A percentile compares a stretch with the other conserved stretches of the same genome.
These are phyloP conservation scores for Diplodia intermedia DNA, from an alignment of 2,329 filamentous ascomycete genomes.

Conservation along the genomic window DNA sequence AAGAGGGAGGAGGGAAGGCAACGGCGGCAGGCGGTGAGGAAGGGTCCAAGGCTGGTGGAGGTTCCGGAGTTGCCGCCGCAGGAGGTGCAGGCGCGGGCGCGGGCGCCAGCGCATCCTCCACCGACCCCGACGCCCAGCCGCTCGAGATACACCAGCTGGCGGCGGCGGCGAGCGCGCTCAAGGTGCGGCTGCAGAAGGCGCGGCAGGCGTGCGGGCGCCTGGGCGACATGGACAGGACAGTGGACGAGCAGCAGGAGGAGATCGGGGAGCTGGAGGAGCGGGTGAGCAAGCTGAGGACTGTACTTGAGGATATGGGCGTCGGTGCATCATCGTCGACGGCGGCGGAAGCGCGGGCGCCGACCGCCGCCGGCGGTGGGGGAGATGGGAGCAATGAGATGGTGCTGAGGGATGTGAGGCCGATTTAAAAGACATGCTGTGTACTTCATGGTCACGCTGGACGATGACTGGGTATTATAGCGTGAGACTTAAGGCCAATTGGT, in stretches of 20 bases:
- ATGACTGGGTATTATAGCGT: not conserved
- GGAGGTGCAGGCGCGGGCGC: constrained; percentile 13
- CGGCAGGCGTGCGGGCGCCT: constrained; percentile 68
- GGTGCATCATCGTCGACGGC: not conserved
- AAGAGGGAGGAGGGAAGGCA: constrained; percentile 32
- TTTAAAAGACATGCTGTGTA: not conserved
- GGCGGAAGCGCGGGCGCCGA: not conserved
- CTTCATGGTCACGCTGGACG: not conserved
- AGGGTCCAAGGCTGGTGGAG: constrained; percentile 54
- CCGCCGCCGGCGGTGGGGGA: not conserved
- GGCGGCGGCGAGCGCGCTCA: constrained; percentile 77
- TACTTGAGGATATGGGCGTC: constrained; percentile 43
- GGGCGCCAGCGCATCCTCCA: constrained; percentile 41
- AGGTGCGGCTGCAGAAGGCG: constrained; percentile 83
- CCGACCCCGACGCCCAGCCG: constrained; percentile 39
- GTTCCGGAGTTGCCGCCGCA: constrained; percentile 24
- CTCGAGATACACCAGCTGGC: constrained; percentile 78
- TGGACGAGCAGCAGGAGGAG: constrained; percentile 74
- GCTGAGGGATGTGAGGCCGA: not conserved
- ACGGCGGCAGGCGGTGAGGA: constrained; percentile 47
- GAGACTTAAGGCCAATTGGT: not conserved
- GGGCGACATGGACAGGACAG: constrained; percentile 71
- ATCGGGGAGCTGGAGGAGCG: constrained; percentile 69
- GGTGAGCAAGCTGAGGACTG: constrained; percentile 65
- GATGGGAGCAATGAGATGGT: constrained; percentile 8